Evolutionary conservation across 1,284 basidiomycete species (phyloP).

Genomic region (Violaceomyces palustris): DNA sequence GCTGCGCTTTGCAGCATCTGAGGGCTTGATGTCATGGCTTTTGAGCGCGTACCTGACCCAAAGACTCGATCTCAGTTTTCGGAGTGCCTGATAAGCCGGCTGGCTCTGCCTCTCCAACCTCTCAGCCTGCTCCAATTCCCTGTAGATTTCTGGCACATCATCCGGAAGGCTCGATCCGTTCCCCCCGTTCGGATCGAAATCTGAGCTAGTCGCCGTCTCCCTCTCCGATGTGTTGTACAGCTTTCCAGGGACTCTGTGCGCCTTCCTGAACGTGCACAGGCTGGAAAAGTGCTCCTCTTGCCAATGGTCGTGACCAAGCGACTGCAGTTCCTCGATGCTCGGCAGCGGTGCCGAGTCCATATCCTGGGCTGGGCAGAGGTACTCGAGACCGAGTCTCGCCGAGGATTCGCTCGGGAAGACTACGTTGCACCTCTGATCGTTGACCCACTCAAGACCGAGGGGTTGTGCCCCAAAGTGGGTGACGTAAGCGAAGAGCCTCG

Average conservation of each 20-base stretch:
- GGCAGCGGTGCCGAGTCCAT: slow-evolving; percentile 9
- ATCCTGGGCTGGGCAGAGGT: slow-evolving; percentile 18
- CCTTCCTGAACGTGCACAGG: slow-evolving; percentile 28
- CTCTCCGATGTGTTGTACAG: slow-evolving; percentile 43
- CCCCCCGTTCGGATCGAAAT: too few species aligned
- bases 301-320: slow-evolving; percentile 21
- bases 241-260: slow-evolving; percentile 32
- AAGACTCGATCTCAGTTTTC: slow-evolving; percentile 22
- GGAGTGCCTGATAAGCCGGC: slow-evolving; percentile 11
- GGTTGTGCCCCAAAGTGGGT: slow-evolving; percentile 45
- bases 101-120: slow-evolving; percentile 4
- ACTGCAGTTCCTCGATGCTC: slow-evolving; percentile 15
- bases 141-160: slow-evolving; percentile 48
- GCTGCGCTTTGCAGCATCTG: slow-evolving; percentile 21
- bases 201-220: background rate
- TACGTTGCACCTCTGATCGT: slow-evolving; percentile 43
- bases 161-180: slow-evolving; percentile 26
- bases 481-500: slow-evolving; percentile 47
- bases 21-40: slow-evolving; percentile 39
- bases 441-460: slow-evolving; percentile 49
- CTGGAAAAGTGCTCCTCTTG: slow-evolving; percentile 16
- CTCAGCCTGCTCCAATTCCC: slow-evolving; percentile 48
- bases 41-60: slow-evolving; percentile 40
- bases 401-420: slow-evolving; percentile 39
- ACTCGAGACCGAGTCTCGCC: slow-evolving; percentile 36